Evolutionary conservation across 1,284 basidiomycete genomes (phyloP).

Genomic region (Athelia psychrophila): DNA sequence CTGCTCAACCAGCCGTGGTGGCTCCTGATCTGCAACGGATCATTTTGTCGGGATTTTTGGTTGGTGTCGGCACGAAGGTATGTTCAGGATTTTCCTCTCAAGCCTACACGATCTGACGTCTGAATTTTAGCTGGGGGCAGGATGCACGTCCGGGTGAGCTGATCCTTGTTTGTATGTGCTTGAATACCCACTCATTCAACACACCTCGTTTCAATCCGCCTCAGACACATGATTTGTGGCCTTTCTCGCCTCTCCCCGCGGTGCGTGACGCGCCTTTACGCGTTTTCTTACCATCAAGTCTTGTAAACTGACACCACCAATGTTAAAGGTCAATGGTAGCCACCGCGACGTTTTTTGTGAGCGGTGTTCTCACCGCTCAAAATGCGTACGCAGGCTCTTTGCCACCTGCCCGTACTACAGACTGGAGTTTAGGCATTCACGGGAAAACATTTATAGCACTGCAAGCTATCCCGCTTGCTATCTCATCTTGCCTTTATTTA

Average conservation of each 20-base stretch:
- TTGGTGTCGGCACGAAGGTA: slow-evolving; percentile 65
- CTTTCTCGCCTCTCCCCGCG: slow-evolving; percentile 58
- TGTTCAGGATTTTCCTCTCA: slow-evolving; percentile 4
- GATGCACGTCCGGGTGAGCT: slow-evolving; percentile 57
- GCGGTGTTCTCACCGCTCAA: slow-evolving; percentile 45
- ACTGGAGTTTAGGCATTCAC: slow-evolving; percentile 35
- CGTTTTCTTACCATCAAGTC: background rate
- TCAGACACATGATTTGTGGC: slow-evolving; percentile 70
- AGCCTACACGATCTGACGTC: slow-evolving; percentile 1
- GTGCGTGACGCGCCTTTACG: slow-evolving; percentile 28
- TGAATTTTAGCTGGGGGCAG: slow-evolving; percentile 22
- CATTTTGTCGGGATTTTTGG: slow-evolving; percentile 52
- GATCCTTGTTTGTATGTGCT: slow-evolving; percentile 6
- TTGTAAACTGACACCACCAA: slow-evolving; percentile 3
- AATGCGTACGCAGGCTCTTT: slow-evolving; percentile 32
- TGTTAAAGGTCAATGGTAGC: slow-evolving; percentile 30
- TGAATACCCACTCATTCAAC: background rate
- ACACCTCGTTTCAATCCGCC: background rate
- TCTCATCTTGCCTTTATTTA: slow-evolving; percentile 30
- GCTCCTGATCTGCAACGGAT: slow-evolving; percentile 26
- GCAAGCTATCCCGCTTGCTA: slow-evolving; percentile 33
- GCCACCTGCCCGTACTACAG: slow-evolving; percentile 15
- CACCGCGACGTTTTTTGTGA: slow-evolving; percentile 53
- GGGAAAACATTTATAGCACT: slow-evolving; percentile 33
- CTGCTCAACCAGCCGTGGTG: slow-evolving; percentile 23